These are phyloP conservation scores for Kodamaea hsintzibuensis DNA, from an alignment of 805 yeast species.

Conservation along the genomic window DNA sequence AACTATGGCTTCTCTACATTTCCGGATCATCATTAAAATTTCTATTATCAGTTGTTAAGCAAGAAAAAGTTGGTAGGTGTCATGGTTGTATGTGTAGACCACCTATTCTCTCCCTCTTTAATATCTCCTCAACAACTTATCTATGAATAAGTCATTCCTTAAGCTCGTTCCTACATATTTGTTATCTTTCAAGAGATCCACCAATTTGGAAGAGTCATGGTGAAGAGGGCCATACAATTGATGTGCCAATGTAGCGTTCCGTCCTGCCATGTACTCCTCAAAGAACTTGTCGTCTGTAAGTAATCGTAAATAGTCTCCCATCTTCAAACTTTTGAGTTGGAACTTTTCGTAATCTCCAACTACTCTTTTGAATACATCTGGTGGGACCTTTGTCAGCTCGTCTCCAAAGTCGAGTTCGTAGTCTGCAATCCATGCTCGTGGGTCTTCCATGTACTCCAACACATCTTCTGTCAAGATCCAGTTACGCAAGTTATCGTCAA, in stretches of 20 bases:
- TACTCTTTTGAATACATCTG: slow-evolving; percentile 10
- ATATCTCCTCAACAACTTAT: slow-evolving; percentile 7
- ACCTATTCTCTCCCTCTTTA: neutral
- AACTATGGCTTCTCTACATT: too few species aligned
- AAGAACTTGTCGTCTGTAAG: slow-evolving; percentile 20
- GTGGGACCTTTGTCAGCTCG: slow-evolving; percentile 7
- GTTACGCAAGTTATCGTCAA: slow-evolving; percentile 32
- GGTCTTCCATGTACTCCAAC: slow-evolving; percentile 26
- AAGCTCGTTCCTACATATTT: slow-evolving; percentile 18
- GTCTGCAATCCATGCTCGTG: slow-evolving; percentile 24
- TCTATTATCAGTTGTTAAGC: too few species aligned
- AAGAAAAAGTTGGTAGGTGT: too few species aligned
- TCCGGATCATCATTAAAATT: too few species aligned
- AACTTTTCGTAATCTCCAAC: slow-evolving; percentile 20
- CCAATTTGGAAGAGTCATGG: neutral
- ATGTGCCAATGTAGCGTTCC: slow-evolving; percentile 2
- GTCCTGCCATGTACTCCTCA: slow-evolving; percentile 9
- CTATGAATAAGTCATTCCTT: slow-evolving; percentile 29
- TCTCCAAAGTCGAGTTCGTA: slow-evolving; percentile 4
- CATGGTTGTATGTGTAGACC: too few species aligned
- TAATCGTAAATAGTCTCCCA: slow-evolving; percentile 13
- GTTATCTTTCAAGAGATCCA: neutral
- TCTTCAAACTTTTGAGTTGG: slow-evolving; percentile 15
- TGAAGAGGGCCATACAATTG: neutral
- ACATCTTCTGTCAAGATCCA: slow-evolving; percentile 31